These are phyloP conservation scores for Taphrina populina DNA, from an alignment of 1,139 yeast genomes.

Conservation along the genomic window DNA sequence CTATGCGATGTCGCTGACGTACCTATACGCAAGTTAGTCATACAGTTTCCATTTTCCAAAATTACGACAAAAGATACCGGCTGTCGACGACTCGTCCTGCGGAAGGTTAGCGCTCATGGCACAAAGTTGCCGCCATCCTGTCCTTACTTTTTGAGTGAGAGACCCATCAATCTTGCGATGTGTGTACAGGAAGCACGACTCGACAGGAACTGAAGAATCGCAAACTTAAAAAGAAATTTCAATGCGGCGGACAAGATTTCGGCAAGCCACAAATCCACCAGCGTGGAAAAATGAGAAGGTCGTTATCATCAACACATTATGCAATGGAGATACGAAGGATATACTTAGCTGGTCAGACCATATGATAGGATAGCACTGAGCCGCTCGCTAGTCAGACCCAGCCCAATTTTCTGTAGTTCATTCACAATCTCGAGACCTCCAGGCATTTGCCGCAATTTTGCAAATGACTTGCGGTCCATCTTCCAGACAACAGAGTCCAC, in stretches of 20 bases:
- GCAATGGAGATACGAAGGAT: too few species aligned
- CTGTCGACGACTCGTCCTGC: conserved; percentile 20
- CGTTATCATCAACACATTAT: too few species aligned
- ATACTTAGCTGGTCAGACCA: conserved; percentile 37
- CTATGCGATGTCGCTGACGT: conserved; percentile 91
- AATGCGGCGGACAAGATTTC: too few species aligned
- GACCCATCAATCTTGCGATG: too few species aligned
- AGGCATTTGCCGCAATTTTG: conserved; percentile 44
- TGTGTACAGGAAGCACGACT: too few species aligned
- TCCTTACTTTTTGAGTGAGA: conserved; percentile 12
- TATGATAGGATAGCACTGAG: conserved; percentile 46
- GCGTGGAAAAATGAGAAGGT: too few species aligned
- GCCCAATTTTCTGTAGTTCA: conserved; percentile 65
- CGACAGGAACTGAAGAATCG: too few species aligned
- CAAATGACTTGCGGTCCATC: conserved; percentile 53
- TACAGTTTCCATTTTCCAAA: background rate
- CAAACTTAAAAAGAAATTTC: too few species aligned
- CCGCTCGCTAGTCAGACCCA: conserved; percentile 68
- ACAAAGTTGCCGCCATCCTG: background rate
- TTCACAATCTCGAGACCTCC: conserved; percentile 59
- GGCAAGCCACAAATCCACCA: too few species aligned
- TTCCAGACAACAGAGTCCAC: conserved; percentile 72
- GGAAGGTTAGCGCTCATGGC: background rate
- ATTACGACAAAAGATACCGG: background rate
- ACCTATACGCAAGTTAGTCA: conserved; percentile 47